A percentile compares a stretch with the other conserved stretches of the same genome.
Evolutionary conservation across 2,329 filamentous ascomycete species (phyloP).

Genomic region (Nectriaceae sp.): DNA sequence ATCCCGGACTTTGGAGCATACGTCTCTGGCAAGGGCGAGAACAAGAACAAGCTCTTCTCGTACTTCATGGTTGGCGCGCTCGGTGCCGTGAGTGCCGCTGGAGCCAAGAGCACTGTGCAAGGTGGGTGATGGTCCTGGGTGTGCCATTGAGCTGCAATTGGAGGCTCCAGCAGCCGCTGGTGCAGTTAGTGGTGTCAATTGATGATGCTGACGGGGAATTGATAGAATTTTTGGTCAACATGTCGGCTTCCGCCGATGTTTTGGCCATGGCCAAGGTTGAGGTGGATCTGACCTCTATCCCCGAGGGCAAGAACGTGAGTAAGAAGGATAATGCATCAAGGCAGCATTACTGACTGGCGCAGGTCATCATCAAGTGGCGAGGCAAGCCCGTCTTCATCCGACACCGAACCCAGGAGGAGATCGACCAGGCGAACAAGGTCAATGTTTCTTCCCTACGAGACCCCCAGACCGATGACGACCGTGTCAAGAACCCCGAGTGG

Average conservation of each 20-base stretch:
- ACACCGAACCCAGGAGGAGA: slow-evolving; percentile 91
- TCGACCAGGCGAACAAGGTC: slow-evolving; percentile 89
- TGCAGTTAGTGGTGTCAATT: slow-evolving; percentile 20
- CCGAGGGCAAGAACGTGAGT: slow-evolving; percentile 98
- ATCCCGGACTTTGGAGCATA: slow-evolving; percentile 93
- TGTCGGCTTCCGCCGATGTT: slow-evolving; percentile 98
- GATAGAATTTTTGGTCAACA: slow-evolving; percentile 98
- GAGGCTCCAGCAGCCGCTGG: slow-evolving; percentile 9
- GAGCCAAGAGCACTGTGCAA: slow-evolving; percentile 97
- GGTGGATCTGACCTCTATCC: slow-evolving; percentile 88
- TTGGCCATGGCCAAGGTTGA: slow-evolving; percentile 99
- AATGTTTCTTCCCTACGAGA: slow-evolving; percentile 84
- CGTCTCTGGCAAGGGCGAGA: slow-evolving; percentile 67
- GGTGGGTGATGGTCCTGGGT: slow-evolving; percentile 61
- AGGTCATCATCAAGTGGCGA: slow-evolving; percentile 99
- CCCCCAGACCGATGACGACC: slow-evolving; percentile 86
- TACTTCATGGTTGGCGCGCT: slow-evolving; percentile 99
- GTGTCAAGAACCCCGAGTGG: slow-evolving; percentile 98
- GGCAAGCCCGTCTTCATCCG: slow-evolving; percentile 99
- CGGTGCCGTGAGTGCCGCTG: slow-evolving; percentile 87
- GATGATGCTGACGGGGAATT: slow-evolving; percentile 29
- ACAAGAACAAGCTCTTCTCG: slow-evolving; percentile 81
- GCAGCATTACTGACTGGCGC: slow-evolving; percentile 14
- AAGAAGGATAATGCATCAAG: slow-evolving; percentile 3
- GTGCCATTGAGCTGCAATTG: slow-evolving; percentile 35